Evolutionary conservation across 176 grass and related monocot species (phyloP), one percentile per base, ranked within the genome.

Genomic region (Microstegium vimineum): DNA sequence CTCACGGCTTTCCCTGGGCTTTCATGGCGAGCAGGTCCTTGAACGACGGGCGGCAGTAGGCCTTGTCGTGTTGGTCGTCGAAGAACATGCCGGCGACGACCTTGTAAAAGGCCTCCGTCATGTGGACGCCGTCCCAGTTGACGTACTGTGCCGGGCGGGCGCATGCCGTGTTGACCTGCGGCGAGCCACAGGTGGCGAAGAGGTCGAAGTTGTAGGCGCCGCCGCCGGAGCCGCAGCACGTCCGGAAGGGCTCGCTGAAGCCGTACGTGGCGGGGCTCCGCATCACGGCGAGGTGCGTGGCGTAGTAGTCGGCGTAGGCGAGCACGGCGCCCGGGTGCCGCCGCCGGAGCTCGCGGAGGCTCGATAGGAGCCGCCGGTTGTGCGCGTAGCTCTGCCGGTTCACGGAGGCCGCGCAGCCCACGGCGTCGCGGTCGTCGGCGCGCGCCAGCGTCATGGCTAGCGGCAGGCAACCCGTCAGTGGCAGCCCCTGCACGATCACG

Each of bases 81-180:
- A 93, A 95, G 87, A 95, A 98, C 93, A 93, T 88, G 66, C 66
- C 85, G 15, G 96, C 80, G 64, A 95, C 82, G 45, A 77, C 87
- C 86, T 86, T 94, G 72, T 94, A 98, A 92, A 98, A 91, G 51
- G 88, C 90, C 75, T 98, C 95, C 23, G 95, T 94, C 76, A 98
- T 85, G 90, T 94, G 95, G 37, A 98, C 90, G 60, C 95, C 95
- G 76, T 98, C 95, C 95, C 95, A 98, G 75, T 98, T 98, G 62
- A 93, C 79, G 76, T 87, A 98, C 71, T 66, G 82, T 8, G 66
- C 78, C 10, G 96, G 96, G 35, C 90, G 75, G 1, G 89, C 69
- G 85, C 96, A 95, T 5, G 93, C 75, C 4, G 71, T 90, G 17
- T 37, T 45, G 13, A 98, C 89, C 40, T 42, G 86, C 27, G 93